phyloP scores from a whole-genome alignment of 2,329 filamentous ascomycete species.

The Colletotrichum plurivorum region DNA sequence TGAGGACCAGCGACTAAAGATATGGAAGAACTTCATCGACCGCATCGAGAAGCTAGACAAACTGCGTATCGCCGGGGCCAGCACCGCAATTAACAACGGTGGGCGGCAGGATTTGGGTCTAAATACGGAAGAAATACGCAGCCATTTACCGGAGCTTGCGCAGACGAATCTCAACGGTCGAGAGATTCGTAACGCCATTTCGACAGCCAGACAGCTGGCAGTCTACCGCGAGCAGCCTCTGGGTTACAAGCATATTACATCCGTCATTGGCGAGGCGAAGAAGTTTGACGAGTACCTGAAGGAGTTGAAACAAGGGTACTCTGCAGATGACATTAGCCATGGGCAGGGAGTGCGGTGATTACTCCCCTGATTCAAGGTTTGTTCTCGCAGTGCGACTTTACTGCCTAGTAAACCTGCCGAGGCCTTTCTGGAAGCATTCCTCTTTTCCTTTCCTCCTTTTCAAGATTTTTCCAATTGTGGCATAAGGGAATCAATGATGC shows the following conservation, averaged over 20 bases:
- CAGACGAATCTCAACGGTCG: constrained; percentile 4
- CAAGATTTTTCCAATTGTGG: too few relatives aligned
- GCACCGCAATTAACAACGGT: neutral
- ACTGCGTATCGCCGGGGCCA: neutral
- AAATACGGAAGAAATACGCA: neutral
- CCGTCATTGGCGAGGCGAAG: neutral
- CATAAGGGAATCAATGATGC: too few relatives aligned
- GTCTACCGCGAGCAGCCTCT: neutral
- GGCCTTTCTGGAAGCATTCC: too few relatives aligned
- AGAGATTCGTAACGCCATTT: constrained; percentile 12
- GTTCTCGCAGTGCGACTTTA: too few relatives aligned
- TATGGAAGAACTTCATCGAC: constrained; percentile 33
- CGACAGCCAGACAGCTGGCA: neutral
- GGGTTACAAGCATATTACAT: neutral
- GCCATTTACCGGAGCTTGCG: neutral
- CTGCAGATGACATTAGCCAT: constrained; percentile 4
- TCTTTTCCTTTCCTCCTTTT: too few relatives aligned
- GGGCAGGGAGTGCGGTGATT: neutral
- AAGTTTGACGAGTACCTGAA: constrained; percentile 16
- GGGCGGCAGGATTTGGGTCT: neutral
- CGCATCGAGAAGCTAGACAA: neutral
- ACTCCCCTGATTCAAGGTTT: too few relatives aligned
- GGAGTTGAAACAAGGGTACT: neutral
- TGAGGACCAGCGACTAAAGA: constrained; percentile 26
- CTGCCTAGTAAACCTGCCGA: too few relatives aligned